Conservation (phyloP, 2,329 filamentous ascomycete genomes). For the Simplicillium aogashimaense region DNA sequence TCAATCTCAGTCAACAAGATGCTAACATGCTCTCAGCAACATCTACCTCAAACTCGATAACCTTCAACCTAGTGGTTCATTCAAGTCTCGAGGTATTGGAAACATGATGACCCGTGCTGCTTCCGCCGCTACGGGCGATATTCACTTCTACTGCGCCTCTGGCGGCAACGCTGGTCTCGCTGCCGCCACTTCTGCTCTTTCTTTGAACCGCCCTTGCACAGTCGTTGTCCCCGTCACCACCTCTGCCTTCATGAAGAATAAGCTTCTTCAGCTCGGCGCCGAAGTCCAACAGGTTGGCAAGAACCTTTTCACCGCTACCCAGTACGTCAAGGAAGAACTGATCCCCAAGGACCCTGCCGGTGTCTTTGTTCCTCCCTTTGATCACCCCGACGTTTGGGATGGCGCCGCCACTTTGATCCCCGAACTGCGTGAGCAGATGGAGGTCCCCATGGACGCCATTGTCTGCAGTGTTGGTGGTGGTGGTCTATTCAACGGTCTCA, state of each 20-base stretch:
- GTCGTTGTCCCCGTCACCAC: slow-evolving; percentile 64
- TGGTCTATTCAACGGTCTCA: slow-evolving; percentile 67
- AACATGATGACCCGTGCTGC: slow-evolving; percentile 48
- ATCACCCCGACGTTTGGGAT: slow-evolving; percentile 58
- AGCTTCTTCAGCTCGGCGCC: slow-evolving; percentile 58
- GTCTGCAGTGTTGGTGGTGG: slow-evolving; percentile 76
- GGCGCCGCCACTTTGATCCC: slow-evolving; percentile 52
- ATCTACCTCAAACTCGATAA: slow-evolving; percentile 81
- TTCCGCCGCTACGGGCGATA: slow-evolving; percentile 19
- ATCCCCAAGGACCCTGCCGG: slow-evolving; percentile 39
- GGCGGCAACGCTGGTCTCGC: slow-evolving; percentile 82
- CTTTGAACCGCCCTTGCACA: slow-evolving; percentile 56
- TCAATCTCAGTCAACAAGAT: slow-evolving; percentile 9
- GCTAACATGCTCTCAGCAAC: slow-evolving; percentile 36
- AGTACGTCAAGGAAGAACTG: slow-evolving; percentile 49
- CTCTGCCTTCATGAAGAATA: slow-evolving; percentile 59
- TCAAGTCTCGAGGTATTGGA: slow-evolving; percentile 74
- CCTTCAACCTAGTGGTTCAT: slow-evolving; percentile 74
- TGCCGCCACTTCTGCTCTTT: slow-evolving; percentile 61
- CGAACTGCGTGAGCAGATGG: slow-evolving; percentile 31
- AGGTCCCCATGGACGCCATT: slow-evolving; percentile 51
- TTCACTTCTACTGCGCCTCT: slow-evolving; percentile 71
- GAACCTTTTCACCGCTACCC: slow-evolving; percentile 61
- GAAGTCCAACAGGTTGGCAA: slow-evolving; percentile 59
- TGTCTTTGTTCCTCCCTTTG: slow-evolving; percentile 62